phyloP scores from a whole-genome alignment of 805 yeast species.

The Blastobotrys mokoenaii region DNA sequence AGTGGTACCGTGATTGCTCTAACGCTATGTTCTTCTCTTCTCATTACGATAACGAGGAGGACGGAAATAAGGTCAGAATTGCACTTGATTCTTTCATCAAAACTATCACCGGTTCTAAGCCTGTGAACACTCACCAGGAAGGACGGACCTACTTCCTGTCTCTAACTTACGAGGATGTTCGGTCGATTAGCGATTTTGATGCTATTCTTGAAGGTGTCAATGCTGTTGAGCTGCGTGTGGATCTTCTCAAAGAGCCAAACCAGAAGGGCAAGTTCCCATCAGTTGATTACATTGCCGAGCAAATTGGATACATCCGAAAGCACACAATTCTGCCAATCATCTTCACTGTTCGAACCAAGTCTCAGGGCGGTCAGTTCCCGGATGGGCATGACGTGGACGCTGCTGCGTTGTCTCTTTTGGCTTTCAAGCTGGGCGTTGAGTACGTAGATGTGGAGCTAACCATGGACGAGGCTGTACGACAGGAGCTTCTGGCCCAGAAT shows the following conservation, averaged over 20 bases:
- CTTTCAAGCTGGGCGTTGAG: constrained; percentile 70
- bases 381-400: constrained; percentile 44
- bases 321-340: constrained; percentile 64
- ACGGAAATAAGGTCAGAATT: constrained; percentile 47
- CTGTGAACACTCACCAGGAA: constrained; percentile 31
- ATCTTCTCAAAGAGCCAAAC: constrained; percentile 44
- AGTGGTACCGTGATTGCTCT: constrained; percentile 72
- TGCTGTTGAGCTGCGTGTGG: constrained; percentile 82
- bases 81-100: constrained; percentile 52
- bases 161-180: constrained; percentile 58
- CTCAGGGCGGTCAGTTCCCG: constrained; percentile 79
- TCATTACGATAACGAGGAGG: constrained; percentile 49
- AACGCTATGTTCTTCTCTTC: constrained; percentile 71
- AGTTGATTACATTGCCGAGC: constrained; percentile 55
- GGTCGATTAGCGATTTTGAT: constrained; percentile 38
- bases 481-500: constrained; percentile 42
- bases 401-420: constrained; percentile 46
- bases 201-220: constrained; percentile 58
- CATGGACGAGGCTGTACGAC: constrained; percentile 48
- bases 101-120: constrained; percentile 50
- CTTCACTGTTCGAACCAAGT: constrained; percentile 65
- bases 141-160: constrained; percentile 58
- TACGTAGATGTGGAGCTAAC: constrained; percentile 74
- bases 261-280: constrained; percentile 20
- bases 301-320: constrained; percentile 61